Conservation (phyloP, 73 alveolate species). For the Vitrella brassicaformis region DNA sequence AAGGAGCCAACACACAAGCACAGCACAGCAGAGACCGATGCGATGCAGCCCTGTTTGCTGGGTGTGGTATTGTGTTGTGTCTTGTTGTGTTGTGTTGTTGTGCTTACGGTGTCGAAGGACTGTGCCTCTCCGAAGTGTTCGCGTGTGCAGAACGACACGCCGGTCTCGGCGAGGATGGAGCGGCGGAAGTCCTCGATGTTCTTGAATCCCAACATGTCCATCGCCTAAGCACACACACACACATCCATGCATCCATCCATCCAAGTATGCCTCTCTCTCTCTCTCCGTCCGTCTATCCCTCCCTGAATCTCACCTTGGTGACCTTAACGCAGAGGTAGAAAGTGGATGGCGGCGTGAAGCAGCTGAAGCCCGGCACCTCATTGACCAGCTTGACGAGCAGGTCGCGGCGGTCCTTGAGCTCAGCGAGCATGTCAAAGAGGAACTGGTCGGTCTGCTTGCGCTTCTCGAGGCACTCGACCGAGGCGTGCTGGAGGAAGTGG, state of each 20-base stretch:
- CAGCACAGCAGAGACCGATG: too few species aligned
- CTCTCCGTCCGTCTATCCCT: not conserved
- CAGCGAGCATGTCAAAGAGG: not conserved
- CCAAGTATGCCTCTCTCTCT: not conserved
- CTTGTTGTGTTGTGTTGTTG: too few species aligned
- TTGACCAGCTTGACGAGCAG: not conserved
- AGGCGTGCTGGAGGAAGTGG: not conserved
- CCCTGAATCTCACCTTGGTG: not conserved
- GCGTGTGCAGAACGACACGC: not conserved
- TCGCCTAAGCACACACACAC: not conserved
- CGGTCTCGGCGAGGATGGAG: not conserved
- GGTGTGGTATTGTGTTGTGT: too few species aligned
- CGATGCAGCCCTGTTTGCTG: too few species aligned
- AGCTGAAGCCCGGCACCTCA: not conserved
- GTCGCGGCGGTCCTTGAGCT: not conserved
- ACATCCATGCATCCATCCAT: not conserved
- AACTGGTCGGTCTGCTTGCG: not conserved
- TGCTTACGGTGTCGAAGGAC: too few species aligned
- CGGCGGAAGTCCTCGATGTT: too few species aligned
- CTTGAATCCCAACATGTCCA: not conserved
- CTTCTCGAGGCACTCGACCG: not conserved
- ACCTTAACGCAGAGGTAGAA: not conserved
- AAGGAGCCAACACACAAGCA: too few species aligned
- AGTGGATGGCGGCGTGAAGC: not conserved
- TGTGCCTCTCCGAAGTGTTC: not conserved